A percentile compares a stretch with the other conserved stretches of the same genome.
These are phyloP conservation scores for Penicillium soppii DNA, from an alignment of 495 filamentous ascomycete genomes.

Conservation along the genomic window DNA sequence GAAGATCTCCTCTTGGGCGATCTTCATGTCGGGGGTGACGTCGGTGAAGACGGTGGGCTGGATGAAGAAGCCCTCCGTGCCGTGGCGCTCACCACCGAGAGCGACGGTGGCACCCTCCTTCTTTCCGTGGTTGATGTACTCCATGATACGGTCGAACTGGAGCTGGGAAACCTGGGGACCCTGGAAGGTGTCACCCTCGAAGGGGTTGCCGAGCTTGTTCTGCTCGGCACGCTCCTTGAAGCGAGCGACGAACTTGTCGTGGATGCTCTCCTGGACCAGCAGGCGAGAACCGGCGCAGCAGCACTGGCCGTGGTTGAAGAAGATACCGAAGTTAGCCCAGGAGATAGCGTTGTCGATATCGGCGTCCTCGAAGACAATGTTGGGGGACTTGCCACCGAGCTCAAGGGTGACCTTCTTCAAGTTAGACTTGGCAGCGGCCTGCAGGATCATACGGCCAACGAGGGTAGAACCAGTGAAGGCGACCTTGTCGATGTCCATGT, in stretches of 20 bases:
- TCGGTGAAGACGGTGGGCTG: constrained; percentile 95
- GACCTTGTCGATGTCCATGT: constrained; percentile 98
- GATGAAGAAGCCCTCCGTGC: constrained; percentile 93
- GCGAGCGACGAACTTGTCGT: constrained; percentile 85
- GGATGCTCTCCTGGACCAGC: constrained; percentile 93
- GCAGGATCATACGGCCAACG: constrained; percentile 90
- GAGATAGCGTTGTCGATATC: constrained; percentile 95
- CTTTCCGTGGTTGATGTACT: constrained; percentile 91
- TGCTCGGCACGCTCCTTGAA: constrained; percentile 83
- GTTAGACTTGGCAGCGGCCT: constrained; percentile 92
- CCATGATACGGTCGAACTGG: constrained; percentile 97
- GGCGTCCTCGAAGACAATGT: constrained; percentile 95
- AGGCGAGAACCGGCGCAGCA: constrained; percentile 96
- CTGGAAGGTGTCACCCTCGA: constrained; percentile 86
- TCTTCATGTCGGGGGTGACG: constrained; percentile 91
- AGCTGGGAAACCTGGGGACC: constrained; percentile 93
- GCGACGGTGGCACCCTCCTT: constrained; percentile 82
- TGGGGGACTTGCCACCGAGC: constrained; percentile 96
- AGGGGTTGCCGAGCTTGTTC: constrained; percentile 93
- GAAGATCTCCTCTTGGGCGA: constrained; percentile 98
- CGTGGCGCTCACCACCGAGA: constrained; percentile 83
- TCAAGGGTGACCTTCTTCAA: constrained; percentile 99
- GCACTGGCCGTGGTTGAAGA: constrained; percentile 98
- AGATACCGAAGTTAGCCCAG: constrained; percentile 99
- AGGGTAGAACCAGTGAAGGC: constrained; percentile 96